Evolutionary conservation across 345 rosid genomes (phyloP).

Genomic region (Lepidium africanum): DNA sequence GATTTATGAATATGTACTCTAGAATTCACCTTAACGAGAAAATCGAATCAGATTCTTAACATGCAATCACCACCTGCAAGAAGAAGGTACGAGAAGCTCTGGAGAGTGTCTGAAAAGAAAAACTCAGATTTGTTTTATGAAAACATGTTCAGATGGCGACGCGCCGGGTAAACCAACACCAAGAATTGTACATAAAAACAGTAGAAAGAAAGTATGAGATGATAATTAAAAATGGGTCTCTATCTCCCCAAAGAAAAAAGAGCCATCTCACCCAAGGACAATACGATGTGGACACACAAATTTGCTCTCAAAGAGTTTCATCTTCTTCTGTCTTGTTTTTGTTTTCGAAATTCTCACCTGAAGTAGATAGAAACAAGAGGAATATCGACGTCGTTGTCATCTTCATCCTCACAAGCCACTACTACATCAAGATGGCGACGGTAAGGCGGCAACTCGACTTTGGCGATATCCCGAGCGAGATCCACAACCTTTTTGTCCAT

Average conservation of each 20-base stretch:
- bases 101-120: background rate
- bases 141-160: background rate
- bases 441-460: constrained; percentile 60
- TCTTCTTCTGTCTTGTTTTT: background rate
- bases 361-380: constrained; percentile 76
- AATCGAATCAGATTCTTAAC: background rate
- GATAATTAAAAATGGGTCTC: constrained; percentile 1
- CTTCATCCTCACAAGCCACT: constrained; percentile 88
- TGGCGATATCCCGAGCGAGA: constrained; percentile 74
- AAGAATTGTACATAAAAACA: background rate
- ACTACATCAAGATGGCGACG: constrained; percentile 68
- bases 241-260: constrained; percentile 8
- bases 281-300: constrained; percentile 16
- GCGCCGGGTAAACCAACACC: background rate
- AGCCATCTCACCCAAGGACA: constrained; percentile 6
- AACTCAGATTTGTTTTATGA: background rate
- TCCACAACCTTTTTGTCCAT: constrained; percentile 84
- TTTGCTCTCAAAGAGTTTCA: background rate
- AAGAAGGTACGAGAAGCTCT: background rate
- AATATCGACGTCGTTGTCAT: constrained; percentile 77
- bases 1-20: background rate
- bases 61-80: background rate
- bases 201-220: background rate
- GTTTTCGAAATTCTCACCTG: constrained; percentile 5
- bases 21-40: background rate